Evolutionary conservation across 2,329 filamentous ascomycete species (phyloP).

Genomic region (Hypoxylon sp.): DNA sequence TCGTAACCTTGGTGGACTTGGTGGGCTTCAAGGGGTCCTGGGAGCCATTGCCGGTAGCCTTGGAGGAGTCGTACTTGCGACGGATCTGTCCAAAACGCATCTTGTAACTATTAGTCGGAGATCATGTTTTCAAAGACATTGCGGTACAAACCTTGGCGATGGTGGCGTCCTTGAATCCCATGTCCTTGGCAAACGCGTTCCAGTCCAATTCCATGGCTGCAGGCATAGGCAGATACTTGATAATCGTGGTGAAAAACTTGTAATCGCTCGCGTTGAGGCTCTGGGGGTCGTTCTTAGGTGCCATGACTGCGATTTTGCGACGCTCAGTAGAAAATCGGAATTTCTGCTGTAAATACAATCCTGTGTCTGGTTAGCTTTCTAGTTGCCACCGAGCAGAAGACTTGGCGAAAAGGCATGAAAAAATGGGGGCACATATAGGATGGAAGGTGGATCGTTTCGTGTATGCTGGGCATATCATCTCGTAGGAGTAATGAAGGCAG

Average conservation of each 20-base stretch:
- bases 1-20: conserved; percentile 12
- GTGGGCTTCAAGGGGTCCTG: conserved; percentile 10
- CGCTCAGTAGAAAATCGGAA: not conserved
- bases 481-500: not conserved
- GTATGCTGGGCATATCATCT: not conserved
- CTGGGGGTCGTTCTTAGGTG: not conserved
- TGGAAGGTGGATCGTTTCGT: not conserved
- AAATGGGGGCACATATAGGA: not conserved
- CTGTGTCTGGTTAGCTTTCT: not conserved
- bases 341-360: not conserved
- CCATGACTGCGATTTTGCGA: conserved; percentile 4
- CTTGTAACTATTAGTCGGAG: conserved; percentile 22
- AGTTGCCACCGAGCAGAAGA: not conserved
- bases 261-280: conserved; percentile 24
- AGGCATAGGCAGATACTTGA: conserved; percentile 44
- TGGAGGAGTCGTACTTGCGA: conserved; percentile 9
- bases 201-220: conserved; percentile 39
- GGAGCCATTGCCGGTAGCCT: not conserved
- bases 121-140: not conserved
- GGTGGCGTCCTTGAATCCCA: conserved; percentile 36
- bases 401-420: not conserved
- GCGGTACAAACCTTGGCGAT: conserved; percentile 45
- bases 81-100: conserved; percentile 31
- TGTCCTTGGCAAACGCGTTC: conserved; percentile 38
- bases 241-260: conserved; percentile 41